Evolutionary conservation across 495 filamentous ascomycete species (phyloP), one percentile per base, ranked within the genome.

Genomic region (Hyaloscypha finlandica): DNA sequence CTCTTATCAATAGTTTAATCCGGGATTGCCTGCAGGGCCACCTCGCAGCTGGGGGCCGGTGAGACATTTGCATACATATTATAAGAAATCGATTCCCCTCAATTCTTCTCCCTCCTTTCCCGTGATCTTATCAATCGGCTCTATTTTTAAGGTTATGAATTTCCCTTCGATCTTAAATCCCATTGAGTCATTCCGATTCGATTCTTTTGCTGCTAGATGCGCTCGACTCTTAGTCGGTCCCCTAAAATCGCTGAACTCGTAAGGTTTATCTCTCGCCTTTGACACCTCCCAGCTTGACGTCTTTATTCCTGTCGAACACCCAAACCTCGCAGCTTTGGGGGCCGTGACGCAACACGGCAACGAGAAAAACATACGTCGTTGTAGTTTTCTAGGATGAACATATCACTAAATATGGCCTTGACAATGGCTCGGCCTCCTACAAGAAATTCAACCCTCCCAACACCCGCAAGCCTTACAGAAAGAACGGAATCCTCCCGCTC

Each of bases 221-320:
- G 56, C 29, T 59, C 56, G 11, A 59, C 29, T 59, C 5, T 29
- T 4, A 16, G 56, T 59, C 30, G 35, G 35, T 37, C 42, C 42
- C 42, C 42, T 48, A 14, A 29, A 56, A 25, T 25, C 2, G 25
- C 25, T 2, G 25, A 25, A 20, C 52, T 3, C 31, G 5, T 61
- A 25, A 42, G 20, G 57, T 45, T 61, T 14, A 56, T 8, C 59
- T 4, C 37, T 22, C 22, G 25, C 31, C 29, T 9, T 4, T 52
- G n/a, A 42, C 42, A 63, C 60, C 32, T 42, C 29, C 56, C 20
- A 31, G 60, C 20, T 65, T 65, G 67, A 69, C 62, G 57, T 69
- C 42, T 69, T 61, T 65, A 62, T 32, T 31, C 33, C 30, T 54
- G 67, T 56, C 67, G 56, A 65, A 4, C 42, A 48, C 42, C 65